These are phyloP conservation scores for Betula pendula DNA, from an alignment of 306 rosid genomes.

Conservation along the genomic window DNA sequence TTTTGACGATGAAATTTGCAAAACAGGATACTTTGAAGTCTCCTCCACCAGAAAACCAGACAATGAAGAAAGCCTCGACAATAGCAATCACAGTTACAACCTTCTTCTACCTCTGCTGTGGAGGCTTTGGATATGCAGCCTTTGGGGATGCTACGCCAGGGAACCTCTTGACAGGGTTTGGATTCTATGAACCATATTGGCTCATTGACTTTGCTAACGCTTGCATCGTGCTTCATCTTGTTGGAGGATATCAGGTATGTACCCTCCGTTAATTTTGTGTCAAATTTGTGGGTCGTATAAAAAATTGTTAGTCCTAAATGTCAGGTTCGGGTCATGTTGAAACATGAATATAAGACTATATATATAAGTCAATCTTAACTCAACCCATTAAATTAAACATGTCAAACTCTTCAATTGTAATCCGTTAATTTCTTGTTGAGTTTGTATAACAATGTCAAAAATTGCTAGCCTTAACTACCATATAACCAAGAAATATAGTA, in stretches of 20 bases:
- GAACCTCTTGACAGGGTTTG: slow-evolving; percentile 70
- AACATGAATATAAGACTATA: too few relatives aligned
- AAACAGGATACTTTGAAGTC: slow-evolving; percentile 85
- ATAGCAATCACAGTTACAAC: slow-evolving; percentile 52
- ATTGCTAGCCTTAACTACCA: too few relatives aligned
- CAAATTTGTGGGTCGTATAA: too few relatives aligned
- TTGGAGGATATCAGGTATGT: slow-evolving; percentile 82
- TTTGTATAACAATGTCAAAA: too few relatives aligned
- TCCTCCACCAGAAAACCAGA: slow-evolving; percentile 70
- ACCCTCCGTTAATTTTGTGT: too few relatives aligned
- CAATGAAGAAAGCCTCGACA: slow-evolving; percentile 62
- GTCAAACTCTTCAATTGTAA: too few relatives aligned
- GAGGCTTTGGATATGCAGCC: slow-evolving; percentile 77
- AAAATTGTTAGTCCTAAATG: too few relatives aligned
- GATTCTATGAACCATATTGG: slow-evolving; percentile 49
- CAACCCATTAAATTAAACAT: too few relatives aligned
- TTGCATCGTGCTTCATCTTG: slow-evolving; percentile 71
- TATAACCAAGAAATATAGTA: too few relatives aligned
- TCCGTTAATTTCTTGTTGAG: too few relatives aligned
- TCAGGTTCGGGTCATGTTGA: too few relatives aligned
- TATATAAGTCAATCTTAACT: too few relatives aligned
- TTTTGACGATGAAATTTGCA: slow-evolving; percentile 6
- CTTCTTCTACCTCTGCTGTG: slow-evolving; percentile 67
- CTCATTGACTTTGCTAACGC: slow-evolving; percentile 70
- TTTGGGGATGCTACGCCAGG: slow-evolving; percentile 71